Evolutionary conservation across 2,329 filamentous ascomycete genomes (phyloP).

Genomic region (Aureobasidium lini): DNA sequence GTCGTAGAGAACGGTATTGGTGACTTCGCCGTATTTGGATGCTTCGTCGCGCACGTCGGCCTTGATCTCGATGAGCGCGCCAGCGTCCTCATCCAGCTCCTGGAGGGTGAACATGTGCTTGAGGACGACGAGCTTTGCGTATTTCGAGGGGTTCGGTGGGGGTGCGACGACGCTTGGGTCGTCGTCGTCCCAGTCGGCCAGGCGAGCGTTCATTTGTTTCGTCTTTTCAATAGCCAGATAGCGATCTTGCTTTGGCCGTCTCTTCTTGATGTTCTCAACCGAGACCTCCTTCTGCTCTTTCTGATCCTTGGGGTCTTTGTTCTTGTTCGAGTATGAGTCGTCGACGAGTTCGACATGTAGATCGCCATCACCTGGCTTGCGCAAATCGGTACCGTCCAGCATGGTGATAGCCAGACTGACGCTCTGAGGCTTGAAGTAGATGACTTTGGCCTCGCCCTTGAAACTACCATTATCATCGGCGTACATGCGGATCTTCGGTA

Average conservation of each 20-base stretch:
- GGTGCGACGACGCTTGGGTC: constrained; percentile 52
- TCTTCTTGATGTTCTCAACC: constrained; percentile 39
- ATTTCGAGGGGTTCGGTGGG: constrained; percentile 47
- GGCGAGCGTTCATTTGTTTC: constrained; percentile 75
- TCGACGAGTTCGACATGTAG: constrained; percentile 84
- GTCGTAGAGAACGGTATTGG: constrained; percentile 87
- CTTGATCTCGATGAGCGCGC: constrained; percentile 81
- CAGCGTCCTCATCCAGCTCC: constrained; percentile 78
- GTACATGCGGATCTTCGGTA: constrained; percentile 90
- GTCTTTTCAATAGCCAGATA: constrained; percentile 81
- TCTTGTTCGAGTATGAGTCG: constrained; percentile 54
- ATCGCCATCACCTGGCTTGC: constrained; percentile 54
- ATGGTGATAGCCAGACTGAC: constrained; percentile 77
- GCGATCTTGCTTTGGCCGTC: constrained; percentile 62
- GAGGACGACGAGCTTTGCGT: constrained; percentile 77
- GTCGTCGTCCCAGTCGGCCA: constrained; percentile 94
- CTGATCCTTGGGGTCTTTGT: constrained; percentile 70
- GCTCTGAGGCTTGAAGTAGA: constrained; percentile 94
- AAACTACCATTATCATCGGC: constrained; percentile 71
- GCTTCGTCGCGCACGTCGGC: constrained; percentile 91
- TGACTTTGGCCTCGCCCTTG: constrained; percentile 83
- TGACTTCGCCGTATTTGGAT: constrained; percentile 75
- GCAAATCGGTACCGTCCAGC: constrained; percentile 74
- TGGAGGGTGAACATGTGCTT: constrained; percentile 87
- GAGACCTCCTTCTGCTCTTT: constrained; percentile 54